These are phyloP conservation scores for Grosmannia serpens DNA, from an alignment of 2,329 filamentous ascomycete genomes.

Conservation along the genomic window DNA sequence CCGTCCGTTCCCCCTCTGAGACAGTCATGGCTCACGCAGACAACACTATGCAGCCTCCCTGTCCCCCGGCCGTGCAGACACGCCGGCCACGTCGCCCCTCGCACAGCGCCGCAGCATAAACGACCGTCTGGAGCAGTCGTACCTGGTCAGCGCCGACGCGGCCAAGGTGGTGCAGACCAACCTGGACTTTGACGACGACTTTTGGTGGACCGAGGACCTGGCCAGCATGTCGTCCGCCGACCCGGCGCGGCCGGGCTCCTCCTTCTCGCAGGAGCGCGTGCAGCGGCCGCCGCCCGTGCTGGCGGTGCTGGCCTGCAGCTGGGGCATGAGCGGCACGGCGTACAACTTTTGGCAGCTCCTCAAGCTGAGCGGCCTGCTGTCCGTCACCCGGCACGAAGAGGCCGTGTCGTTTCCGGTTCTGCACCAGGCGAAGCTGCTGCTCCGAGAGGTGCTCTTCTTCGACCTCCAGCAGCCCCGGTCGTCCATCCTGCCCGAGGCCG, in stretches of 20 bases:
- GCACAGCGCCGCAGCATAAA: conserved; percentile 39
- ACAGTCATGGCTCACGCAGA: not conserved
- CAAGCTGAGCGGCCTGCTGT: conserved; percentile 36
- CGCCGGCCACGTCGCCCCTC: conserved; percentile 37
- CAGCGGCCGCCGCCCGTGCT: conserved; percentile 37
- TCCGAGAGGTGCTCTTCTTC: conserved; percentile 43
- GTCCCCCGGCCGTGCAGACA: conserved; percentile 22
- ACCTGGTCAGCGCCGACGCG: conserved; percentile 28
- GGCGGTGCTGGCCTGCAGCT: conserved; percentile 37
- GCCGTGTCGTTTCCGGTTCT: conserved; percentile 36
- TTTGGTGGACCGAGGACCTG: conserved; percentile 46
- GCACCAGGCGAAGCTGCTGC: conserved; percentile 41
- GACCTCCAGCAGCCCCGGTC: conserved; percentile 39
- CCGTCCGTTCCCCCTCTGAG: not conserved
- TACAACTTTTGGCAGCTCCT: conserved; percentile 43
- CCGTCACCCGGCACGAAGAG: conserved; percentile 35
- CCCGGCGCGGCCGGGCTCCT: conserved; percentile 26
- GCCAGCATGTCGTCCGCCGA: conserved; percentile 27
- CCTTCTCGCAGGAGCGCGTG: conserved; percentile 29
- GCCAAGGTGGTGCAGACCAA: conserved; percentile 30
- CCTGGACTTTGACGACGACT: conserved; percentile 43
- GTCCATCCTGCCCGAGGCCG: conserved; percentile 27
- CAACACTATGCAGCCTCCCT: conserved; percentile 1
- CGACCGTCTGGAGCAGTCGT: conserved; percentile 36
- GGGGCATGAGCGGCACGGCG: conserved; percentile 34